Base-by-base conservation (phyloP, 2,329 filamentous ascomycete species). In the Cryphonectria nitschkei region DNA sequence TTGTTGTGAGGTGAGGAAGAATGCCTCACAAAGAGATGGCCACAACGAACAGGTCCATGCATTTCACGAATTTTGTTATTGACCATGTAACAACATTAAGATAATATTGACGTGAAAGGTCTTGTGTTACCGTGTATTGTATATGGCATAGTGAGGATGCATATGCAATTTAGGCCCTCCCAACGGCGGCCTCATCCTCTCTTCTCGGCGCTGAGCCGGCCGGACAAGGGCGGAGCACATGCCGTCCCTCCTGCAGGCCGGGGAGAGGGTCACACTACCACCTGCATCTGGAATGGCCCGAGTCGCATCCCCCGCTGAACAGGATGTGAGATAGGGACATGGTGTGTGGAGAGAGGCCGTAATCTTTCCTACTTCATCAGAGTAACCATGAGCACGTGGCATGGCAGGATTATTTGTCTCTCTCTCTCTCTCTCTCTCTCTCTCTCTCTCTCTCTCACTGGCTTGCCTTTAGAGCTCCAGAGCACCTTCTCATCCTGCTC, bases 161-260 rank as follows among this genome's bases (percentile, higher is more conserved):
- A 32, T 13, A 34, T 32, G 26, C 14, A 32, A 32, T 58, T 19
- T 50, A n/a, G 46, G 46, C 46, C 46, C 46, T 50, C 46, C 46
- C 46, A n/a, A 50, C 22, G 22, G 54, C 8, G 29, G 52, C n/a
- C 52, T 19, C 34, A 32, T 58, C 54, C 54, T 58, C 54, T 58
- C 54, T 58, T 58, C 54, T 58, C 54, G 54, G 54, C 54, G 54
- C 54, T 58, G 54, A 14, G 13, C 54, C 34, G n/a, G 61, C 41
- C 61, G 61, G 61, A 64, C 39, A 64, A 29, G n/a, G 29, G 61
- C 41, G 61, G 61, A 26, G 61, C 39, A n/a, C 60, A 41, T 58
- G 54, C 54, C 54, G 29, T 16, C 61, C 14, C 14, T 29, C 61
- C 39, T 64, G 61, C 61, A 64, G 61, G 37, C 39, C n/a, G 61